These are phyloP conservation scores for Geosmithia flava DNA, from an alignment of 2,329 filamentous ascomycete genomes.

Conservation along the genomic window DNA sequence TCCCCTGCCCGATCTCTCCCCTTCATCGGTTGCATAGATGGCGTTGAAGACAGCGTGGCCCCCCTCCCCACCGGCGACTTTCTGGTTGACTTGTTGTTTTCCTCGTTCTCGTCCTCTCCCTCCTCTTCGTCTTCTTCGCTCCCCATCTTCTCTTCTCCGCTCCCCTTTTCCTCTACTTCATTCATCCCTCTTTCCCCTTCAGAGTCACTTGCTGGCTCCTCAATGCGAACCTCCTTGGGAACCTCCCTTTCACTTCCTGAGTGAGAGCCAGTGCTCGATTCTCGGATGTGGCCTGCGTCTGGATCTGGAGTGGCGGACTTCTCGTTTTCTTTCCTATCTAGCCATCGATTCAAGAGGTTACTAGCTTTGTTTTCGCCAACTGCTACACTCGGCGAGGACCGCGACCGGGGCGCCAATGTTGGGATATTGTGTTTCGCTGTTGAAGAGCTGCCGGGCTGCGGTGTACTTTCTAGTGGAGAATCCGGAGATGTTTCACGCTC, in stretches of 20 bases:
- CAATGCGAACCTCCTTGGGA: not conserved
- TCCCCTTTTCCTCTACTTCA: too few relatives aligned
- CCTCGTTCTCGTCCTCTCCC: too few relatives aligned
- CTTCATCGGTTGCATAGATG: not conserved
- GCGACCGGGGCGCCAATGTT: not conserved
- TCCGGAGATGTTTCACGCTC: not conserved
- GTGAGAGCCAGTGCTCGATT: not conserved
- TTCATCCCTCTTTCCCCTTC: not conserved
- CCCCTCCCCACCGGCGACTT: not conserved
- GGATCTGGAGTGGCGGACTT: not conserved
- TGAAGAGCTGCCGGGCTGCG: not conserved
- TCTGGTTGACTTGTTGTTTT: not conserved
- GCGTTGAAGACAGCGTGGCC: not conserved
- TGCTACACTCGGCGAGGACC: not conserved
- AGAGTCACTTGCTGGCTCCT: not conserved
- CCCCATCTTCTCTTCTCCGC: too few relatives aligned
- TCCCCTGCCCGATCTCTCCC: not conserved
- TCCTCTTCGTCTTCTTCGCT: too few relatives aligned
- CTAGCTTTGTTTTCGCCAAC: not conserved
- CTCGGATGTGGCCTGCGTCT: not conserved
- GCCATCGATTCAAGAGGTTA: conserved; percentile 1
- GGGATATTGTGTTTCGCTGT: not conserved
- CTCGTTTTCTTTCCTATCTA: not conserved
- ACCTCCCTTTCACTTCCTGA: not conserved
- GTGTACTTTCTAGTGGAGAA: not conserved